Evolutionary conservation across 345 rosid species (phyloP).

Genomic region (Syzygium oleosum): DNA sequence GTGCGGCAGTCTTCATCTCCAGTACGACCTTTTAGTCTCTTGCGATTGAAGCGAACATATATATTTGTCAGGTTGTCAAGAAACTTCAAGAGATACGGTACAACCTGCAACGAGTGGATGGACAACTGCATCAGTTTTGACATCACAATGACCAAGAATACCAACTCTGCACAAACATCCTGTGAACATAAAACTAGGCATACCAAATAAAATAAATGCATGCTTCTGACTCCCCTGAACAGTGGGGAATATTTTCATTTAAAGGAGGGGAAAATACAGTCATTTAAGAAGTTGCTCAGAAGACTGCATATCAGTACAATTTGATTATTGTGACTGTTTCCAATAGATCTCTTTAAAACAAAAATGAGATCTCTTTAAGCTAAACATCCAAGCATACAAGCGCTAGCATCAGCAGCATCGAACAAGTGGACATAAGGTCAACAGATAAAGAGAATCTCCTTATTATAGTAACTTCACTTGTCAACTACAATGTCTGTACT

Average conservation of each 20-base stretch:
- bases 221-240: not conserved
- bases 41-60: slow-evolving; percentile 95
- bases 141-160: not conserved
- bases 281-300: not conserved
- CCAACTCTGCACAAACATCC: not conserved
- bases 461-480: not conserved
- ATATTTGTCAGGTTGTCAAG: slow-evolving; percentile 94
- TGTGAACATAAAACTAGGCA: not conserved
- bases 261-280: not conserved
- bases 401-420: not conserved
- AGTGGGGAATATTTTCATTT: not conserved
- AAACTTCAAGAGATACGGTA: slow-evolving; percentile 88
- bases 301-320: not conserved
- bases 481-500: not conserved
- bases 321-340: not conserved
- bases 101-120: slow-evolving; percentile 44
- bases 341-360: not conserved
- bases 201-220: not conserved
- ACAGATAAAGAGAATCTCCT: not conserved
- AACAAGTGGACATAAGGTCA: not conserved
- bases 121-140: not conserved
- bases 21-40: slow-evolving; percentile 93
- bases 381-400: not conserved
- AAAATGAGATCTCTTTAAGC: not conserved
- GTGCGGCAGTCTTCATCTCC: slow-evolving; percentile 83